Conservation (phyloP, 495 filamentous ascomycete species). For the Penicillium ochrochloron region DNA sequence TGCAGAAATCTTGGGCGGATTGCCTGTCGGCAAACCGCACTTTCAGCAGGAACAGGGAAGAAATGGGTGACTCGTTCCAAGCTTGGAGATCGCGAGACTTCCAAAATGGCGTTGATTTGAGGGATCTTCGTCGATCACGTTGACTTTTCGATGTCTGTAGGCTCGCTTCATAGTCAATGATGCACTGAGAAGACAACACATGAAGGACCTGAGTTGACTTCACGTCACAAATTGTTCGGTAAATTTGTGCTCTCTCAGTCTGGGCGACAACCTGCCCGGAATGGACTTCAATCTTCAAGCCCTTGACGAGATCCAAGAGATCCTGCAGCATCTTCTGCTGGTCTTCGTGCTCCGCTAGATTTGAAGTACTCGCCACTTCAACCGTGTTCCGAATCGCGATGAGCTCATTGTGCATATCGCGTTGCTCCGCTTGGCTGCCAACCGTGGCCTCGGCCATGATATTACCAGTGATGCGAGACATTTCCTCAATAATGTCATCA, state of each 20-base stretch:
- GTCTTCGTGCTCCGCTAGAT: background rate
- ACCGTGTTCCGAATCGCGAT: background rate
- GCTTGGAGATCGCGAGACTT: background rate
- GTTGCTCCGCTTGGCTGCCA: background rate
- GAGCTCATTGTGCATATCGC: background rate
- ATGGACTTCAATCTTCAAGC: background rate
- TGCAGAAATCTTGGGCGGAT: background rate
- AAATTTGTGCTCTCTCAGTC: background rate
- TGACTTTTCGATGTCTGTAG: background rate
- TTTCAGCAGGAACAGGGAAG: background rate
- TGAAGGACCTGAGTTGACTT: background rate
- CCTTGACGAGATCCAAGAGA: background rate
- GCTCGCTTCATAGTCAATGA: background rate
- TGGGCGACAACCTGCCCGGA: background rate
- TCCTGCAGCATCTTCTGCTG: background rate
- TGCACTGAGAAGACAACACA: background rate
- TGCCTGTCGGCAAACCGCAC: background rate
- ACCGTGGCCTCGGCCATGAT: constrained; percentile 2
- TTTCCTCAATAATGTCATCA: background rate
- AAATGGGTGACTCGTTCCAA: background rate
- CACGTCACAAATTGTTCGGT: background rate
- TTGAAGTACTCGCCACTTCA: background rate
- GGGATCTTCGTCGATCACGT: background rate
- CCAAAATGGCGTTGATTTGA: background rate
- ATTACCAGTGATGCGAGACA: background rate